A percentile compares a stretch with the other conserved stretches of the same genome.
Conservation (phyloP, 2,329 filamentous ascomycete species). For the Dothideomycetidae sp. region DNA sequence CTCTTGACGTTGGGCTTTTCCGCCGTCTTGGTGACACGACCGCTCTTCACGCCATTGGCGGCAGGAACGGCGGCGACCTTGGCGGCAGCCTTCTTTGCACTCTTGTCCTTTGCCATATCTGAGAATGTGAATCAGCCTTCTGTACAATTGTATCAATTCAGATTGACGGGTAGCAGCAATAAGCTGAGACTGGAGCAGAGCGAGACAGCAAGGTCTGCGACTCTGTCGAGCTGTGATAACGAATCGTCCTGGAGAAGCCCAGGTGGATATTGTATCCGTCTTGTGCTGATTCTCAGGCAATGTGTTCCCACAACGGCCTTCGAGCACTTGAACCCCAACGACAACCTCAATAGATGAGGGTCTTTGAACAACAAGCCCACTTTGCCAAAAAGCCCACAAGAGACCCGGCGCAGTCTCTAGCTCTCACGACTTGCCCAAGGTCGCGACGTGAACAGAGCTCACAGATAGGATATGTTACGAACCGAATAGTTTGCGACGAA, state of each 20-base stretch:
- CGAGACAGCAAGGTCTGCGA: neutral
- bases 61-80: slow-evolving; percentile 17
- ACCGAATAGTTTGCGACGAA: slow-evolving; percentile 12
- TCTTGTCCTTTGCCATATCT: slow-evolving; percentile 33
- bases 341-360: neutral
- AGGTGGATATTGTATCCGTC: slow-evolving; percentile 25
- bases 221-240: neutral
- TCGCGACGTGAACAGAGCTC: slow-evolving; percentile 9
- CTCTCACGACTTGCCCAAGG: neutral
- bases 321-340: slow-evolving; percentile 3
- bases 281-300: slow-evolving; percentile 22
- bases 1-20: slow-evolving; percentile 52
- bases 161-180: neutral
- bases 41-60: slow-evolving; percentile 44
- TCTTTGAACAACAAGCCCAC: neutral
- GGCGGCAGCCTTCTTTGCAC: slow-evolving; percentile 17
- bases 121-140: neutral
- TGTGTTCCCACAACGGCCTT: slow-evolving; percentile 39
- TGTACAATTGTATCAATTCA: neutral
- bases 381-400: slow-evolving; percentile 11
- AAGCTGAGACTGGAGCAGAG: neutral
- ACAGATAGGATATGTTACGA: slow-evolving; percentile 13
- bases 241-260: slow-evolving; percentile 8
- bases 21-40: slow-evolving; percentile 51
- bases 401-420: slow-evolving; percentile 10